Evolutionary conservation across 805 yeast genomes (phyloP), one percentile per base, ranked within the genome.

Genomic region (Metschnikowia arizonensis): DNA sequence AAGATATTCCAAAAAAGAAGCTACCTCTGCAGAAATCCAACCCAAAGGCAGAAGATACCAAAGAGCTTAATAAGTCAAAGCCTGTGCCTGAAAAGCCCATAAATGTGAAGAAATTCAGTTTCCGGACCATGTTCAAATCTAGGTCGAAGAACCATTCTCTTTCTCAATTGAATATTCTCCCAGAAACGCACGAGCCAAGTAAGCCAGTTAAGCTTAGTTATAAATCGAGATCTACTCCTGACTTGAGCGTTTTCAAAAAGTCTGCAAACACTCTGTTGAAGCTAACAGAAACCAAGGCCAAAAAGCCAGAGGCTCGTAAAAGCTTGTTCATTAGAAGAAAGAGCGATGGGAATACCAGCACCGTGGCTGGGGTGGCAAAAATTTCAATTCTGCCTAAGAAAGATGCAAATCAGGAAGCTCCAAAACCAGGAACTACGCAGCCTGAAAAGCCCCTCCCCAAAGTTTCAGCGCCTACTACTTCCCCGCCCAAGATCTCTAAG

Each of bases 121-220:
- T 71, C 57, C 63, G 61, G 38, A 59, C 68, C 1, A 57, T 71
- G 23, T 70, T 71, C 57, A 68, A 64, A 48, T 61, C 62, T 49
- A 68, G 62, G 48, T 62, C 70, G 2, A 68, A 63, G 45, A 54
- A 46, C 43, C 69, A 63, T 42, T 52, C 63, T 33, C 52, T 54
- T 25, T 43, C 49, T 10, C 47, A 50, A 26, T 38, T 52, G 30
- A 37, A 21, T 18, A 39, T 40, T 5, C 40, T 48, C 2, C 45
- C 41, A 6, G 58, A 54, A 31, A 12, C 23, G 10, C 39, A 33
- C 17, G 39, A 40, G n/a, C 41, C 48, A n/a, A 48, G 54, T 25
- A 32, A 33, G 31, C 56, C 57, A 4, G 40, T 39, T 17, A 57
- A 57, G 40, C 17, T 61, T 28, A 48, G 50, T 23, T 50, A 64